Percentiles rank a stretch among this genome's conserved stretches.
Evolutionary conservation across 148 eudicot species (phyloP).

Genomic region (Diospyros lotus): DNA sequence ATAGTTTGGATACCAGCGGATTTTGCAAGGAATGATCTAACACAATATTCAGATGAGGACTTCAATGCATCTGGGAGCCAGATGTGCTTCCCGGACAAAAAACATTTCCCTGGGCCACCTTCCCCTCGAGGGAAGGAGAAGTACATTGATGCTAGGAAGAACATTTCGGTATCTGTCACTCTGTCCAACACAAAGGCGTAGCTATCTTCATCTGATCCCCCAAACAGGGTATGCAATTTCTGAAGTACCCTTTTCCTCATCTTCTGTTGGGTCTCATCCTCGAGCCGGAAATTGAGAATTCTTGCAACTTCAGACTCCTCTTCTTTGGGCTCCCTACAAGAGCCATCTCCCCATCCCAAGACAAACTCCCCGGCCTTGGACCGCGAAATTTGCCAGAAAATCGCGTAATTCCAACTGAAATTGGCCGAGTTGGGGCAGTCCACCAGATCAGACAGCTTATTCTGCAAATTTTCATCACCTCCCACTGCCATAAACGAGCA

Average conservation of each 20-base stretch:
- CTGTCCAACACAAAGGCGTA: conserved; percentile 68
- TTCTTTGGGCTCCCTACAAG: conserved; percentile 81
- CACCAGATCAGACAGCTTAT: conserved; percentile 79
- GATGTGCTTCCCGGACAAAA: conserved; percentile 51
- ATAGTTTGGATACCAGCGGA: conserved; percentile 75
- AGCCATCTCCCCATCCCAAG: conserved; percentile 94
- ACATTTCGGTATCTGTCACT: conserved; percentile 86
- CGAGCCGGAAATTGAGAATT: conserved; percentile 33
- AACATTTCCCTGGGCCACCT: conserved; percentile 75
- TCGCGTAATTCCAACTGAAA: conserved; percentile 92
- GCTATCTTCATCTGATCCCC: conserved; percentile 74
- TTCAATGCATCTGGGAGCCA: conserved; percentile 60
- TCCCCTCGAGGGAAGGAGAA: conserved; percentile 66
- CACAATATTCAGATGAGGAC: conserved; percentile 55
- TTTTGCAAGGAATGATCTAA: conserved; percentile 64
- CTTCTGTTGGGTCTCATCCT: conserved; percentile 72
- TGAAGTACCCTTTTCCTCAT: conserved; percentile 82
- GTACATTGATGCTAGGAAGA: conserved; percentile 89
- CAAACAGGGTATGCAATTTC: conserved; percentile 60
- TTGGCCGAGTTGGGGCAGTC: conserved; percentile 48
- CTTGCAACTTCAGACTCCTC: conserved; percentile 49
- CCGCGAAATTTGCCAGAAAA: conserved; percentile 84
- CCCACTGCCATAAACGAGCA: conserved; percentile 55
- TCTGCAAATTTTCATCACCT: conserved; percentile 62
- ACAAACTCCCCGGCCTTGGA: conserved; percentile 73